A percentile compares a stretch with the other conserved stretches of the same genome.
Conservation (phyloP, 2,329 filamentous ascomycete genomes). For the Aureobasidium sp. region DNA sequence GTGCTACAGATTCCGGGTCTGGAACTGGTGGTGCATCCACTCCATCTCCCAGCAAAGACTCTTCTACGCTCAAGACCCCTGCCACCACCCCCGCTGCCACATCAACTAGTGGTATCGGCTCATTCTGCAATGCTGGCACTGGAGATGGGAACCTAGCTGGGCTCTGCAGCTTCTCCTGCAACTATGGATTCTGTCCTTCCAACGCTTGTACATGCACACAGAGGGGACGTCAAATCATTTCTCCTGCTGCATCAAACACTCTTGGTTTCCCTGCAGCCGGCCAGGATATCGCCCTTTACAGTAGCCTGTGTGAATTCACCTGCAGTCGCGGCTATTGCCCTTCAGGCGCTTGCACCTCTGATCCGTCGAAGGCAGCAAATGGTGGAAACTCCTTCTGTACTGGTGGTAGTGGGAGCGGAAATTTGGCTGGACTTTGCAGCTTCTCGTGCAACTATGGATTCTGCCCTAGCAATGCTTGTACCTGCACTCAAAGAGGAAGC, state of each 20-base stretch:
- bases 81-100: not conserved
- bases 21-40: not conserved
- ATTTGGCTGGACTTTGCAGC: not conserved
- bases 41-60: not conserved
- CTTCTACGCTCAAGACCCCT: not conserved
- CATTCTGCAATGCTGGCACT: not conserved
- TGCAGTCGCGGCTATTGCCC: not conserved
- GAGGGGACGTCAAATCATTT: not conserved
- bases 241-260: not conserved
- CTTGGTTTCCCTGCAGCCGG: not conserved
- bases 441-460: slow-evolving; percentile 3
- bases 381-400: not conserved
- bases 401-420: not conserved
- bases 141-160: not conserved
- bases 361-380: not conserved
- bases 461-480: not conserved
- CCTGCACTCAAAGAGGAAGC: not conserved
- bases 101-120: not conserved
- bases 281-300: not conserved
- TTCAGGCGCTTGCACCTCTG: not conserved
- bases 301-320: not conserved
- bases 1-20: not conserved
- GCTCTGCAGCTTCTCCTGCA: not conserved
- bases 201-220: not conserved
- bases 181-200: not conserved